Evolutionary conservation across 2,329 filamentous ascomycete species (phyloP).

Genomic region (Blastomyces parvus): DNA sequence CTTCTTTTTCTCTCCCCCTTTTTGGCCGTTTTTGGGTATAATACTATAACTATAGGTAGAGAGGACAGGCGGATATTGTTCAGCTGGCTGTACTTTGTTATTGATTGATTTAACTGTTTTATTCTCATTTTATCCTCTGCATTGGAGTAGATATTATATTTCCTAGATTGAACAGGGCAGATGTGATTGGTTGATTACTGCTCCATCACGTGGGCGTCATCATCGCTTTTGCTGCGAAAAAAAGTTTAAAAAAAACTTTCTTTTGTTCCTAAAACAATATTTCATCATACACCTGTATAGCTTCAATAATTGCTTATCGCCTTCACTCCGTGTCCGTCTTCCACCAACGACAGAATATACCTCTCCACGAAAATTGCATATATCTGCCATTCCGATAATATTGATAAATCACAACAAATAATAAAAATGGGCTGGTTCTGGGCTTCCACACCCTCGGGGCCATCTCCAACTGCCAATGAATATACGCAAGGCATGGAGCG

Average conservation of each 20-base stretch:
- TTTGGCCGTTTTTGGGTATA: not conserved
- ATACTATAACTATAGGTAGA: not conserved
- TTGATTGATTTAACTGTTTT: not conserved
- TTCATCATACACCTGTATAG: not conserved
- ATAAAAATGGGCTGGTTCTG: constrained; percentile 59
- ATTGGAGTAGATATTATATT: no score
- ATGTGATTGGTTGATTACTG: not conserved
- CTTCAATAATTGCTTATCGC: not conserved
- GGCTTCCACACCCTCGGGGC: constrained; percentile 43
- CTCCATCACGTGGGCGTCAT: not conserved
- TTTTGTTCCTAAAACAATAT: not conserved
- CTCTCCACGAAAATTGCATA: not conserved
- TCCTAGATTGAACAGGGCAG: not conserved
- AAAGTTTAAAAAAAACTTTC: not conserved
- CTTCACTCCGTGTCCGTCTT: not conserved
- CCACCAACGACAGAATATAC: not conserved
- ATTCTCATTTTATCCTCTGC: no score
- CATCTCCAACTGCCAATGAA: constrained; percentile 24
- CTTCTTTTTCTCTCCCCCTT: no score
- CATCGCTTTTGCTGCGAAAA: not conserved
- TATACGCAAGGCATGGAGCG: constrained; percentile 35
- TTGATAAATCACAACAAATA: constrained; percentile 11
- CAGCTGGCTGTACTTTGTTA: not conserved
- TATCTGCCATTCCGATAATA: not conserved
- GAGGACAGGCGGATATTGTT: not conserved